These are phyloP conservation scores for Trypanosoma lewisi DNA, from an alignment of 208 protist species.

Conservation along the genomic window DNA sequence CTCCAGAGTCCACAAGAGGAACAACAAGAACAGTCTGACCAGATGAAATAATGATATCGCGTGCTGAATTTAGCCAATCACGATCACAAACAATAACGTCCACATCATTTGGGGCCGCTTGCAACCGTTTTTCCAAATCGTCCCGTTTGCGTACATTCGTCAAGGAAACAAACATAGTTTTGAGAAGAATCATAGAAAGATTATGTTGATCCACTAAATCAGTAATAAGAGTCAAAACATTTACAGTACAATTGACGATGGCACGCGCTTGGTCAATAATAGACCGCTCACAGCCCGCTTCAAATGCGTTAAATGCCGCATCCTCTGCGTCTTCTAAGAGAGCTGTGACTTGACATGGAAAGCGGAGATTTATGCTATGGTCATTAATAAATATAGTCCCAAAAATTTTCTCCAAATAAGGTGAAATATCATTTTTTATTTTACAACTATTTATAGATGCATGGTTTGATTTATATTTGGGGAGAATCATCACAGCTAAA, in stretches of 20 bases:
- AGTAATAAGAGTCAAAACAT: slow-evolving; percentile 80
- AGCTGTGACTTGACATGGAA: slow-evolving; percentile 81
- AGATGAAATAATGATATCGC: slow-evolving; percentile 57
- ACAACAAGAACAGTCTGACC: slow-evolving; percentile 76
- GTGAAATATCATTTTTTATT: slow-evolving; percentile 35
- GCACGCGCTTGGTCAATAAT: slow-evolving; percentile 72
- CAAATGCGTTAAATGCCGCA: slow-evolving; percentile 12
- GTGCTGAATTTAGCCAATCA: slow-evolving; percentile 72
- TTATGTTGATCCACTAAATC: slow-evolving; percentile 90
- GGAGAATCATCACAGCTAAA: slow-evolving; percentile 49
- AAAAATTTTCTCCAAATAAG: slow-evolving; percentile 45
- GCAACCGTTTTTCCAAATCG: slow-evolving; percentile 76
- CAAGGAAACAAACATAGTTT: slow-evolving; percentile 89
- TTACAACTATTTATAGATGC: slow-evolving; percentile 32
- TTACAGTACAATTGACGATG: slow-evolving; percentile 86
- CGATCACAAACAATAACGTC: slow-evolving; percentile 88
- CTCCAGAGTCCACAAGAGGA: slow-evolving; percentile 44
- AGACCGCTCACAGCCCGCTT: slow-evolving; percentile 27
- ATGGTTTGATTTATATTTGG: slow-evolving; percentile 26
- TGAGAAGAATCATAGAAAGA: slow-evolving; percentile 83
- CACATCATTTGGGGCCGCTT: slow-evolving; percentile 65
- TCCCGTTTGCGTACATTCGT: slow-evolving; percentile 68
- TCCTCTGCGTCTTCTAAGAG: slow-evolving; percentile 70
- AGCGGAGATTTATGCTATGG: slow-evolving; percentile 48
- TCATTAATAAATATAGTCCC: slow-evolving; percentile 52